phyloP scores from a whole-genome alignment of 805 yeast genomes.

The Candida argentea region DNA sequence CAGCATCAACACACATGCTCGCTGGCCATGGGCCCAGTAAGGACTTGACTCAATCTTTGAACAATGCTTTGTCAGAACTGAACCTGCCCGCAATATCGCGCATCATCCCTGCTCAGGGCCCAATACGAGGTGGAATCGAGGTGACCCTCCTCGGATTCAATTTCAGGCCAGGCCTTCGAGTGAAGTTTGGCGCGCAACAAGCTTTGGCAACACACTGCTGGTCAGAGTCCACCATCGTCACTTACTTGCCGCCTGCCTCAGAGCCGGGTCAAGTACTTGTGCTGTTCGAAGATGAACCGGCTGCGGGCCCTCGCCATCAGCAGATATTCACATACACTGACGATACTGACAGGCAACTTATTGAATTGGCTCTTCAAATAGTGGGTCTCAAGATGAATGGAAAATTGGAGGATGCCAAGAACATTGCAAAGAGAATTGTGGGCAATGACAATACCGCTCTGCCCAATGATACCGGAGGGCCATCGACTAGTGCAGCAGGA shows the following conservation, averaged over 20 bases:
- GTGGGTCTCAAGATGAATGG: slow-evolving; percentile 98
- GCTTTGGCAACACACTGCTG: slow-evolving; percentile 89
- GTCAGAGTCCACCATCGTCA: slow-evolving; percentile 90
- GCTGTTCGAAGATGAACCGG: slow-evolving; percentile 52
- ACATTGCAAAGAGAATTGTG: slow-evolving; percentile 84
- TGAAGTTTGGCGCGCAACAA: slow-evolving; percentile 74
- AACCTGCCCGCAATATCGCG: slow-evolving; percentile 59
- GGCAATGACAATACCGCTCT: slow-evolving; percentile 47
- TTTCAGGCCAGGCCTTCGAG: slow-evolving; percentile 73
- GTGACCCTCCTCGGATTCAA: slow-evolving; percentile 83
- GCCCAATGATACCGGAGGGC: slow-evolving; percentile 7
- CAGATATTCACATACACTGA: slow-evolving; percentile 85
- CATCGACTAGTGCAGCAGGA: slow-evolving; percentile 3
- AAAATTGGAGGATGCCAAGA: slow-evolving; percentile 85
- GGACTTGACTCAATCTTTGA: slow-evolving; percentile 5
- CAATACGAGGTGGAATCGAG: slow-evolving; percentile 92
- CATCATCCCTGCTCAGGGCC: slow-evolving; percentile 92
- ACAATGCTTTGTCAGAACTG: slow-evolving; percentile 5
- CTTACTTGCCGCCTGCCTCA: slow-evolving; percentile 86
- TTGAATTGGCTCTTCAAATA: slow-evolving; percentile 91
- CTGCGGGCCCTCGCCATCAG: slow-evolving; percentile 26
- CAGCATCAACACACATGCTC: slow-evolving; percentile 12
- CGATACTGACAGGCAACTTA: slow-evolving; percentile 89
- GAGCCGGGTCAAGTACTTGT: slow-evolving; percentile 89
- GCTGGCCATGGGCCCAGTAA: slow-evolving; percentile 6